Percentiles rank a stretch among this genome's conserved stretches.
phyloP scores from a whole-genome alignment of 2,329 filamentous ascomycete species.

The Colletotrichum caudatum region DNA sequence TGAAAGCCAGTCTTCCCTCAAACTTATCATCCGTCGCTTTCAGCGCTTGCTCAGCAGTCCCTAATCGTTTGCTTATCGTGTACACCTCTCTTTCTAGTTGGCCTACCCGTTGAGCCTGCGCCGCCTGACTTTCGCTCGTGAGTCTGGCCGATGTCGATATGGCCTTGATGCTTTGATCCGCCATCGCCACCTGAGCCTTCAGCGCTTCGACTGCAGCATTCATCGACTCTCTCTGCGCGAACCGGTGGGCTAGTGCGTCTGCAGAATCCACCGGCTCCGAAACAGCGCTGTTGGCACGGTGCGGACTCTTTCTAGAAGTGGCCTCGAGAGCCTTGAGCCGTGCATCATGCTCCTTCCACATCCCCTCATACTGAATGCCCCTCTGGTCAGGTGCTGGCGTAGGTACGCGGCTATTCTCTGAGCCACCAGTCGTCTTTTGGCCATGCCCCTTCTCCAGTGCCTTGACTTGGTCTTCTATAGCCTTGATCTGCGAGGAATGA shows the following conservation, averaged over 20 bases:
- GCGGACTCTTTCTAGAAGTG: not conserved
- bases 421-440: not conserved
- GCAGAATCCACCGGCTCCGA: not conserved
- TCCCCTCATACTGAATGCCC: not conserved
- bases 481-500: not conserved
- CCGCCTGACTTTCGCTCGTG: not conserved
- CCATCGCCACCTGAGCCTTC: constrained; percentile 26
- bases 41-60: not conserved
- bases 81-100: not conserved
- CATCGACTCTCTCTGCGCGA: not conserved
- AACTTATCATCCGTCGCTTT: constrained; percentile 44
- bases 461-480: not conserved
- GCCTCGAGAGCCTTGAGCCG: constrained; percentile 21
- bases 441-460: constrained; percentile 3
- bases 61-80: not conserved
- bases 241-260: not conserved
- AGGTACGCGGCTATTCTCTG: not conserved
- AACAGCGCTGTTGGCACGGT: not conserved
- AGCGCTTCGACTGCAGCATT: constrained; percentile 4
- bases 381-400: not conserved
- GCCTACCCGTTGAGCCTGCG: not conserved
- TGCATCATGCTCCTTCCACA: constrained; percentile 19
- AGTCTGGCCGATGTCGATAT: constrained; percentile 11
- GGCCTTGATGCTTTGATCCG: constrained; percentile 30
- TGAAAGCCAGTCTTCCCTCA: constrained; percentile 47